Percentiles rank a stretch among this genome's conserved stretches.
Evolutionary conservation across 2,329 filamentous ascomycete species (phyloP).

Genomic region (Penicillium sp.): DNA sequence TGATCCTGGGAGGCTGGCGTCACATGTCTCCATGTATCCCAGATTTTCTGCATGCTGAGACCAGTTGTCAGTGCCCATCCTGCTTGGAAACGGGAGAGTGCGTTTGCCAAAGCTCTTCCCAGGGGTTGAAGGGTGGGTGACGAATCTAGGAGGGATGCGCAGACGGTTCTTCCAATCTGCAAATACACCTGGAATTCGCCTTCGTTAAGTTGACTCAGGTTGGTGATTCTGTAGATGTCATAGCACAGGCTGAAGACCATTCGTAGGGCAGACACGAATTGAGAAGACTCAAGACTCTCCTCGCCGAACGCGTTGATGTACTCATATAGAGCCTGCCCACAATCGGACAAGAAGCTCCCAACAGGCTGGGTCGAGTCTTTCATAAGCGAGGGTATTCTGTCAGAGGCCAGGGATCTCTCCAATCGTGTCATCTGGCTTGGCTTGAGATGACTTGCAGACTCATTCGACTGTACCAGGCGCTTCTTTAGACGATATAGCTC

Average conservation of each 20-base stretch:
- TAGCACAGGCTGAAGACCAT: conserved; percentile 42
- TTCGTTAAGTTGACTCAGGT: conserved; percentile 43
- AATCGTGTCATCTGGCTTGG: conserved; percentile 39
- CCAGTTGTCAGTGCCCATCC: conserved; percentile 70
- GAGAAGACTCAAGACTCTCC: conserved; percentile 19
- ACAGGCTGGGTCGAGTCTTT: conserved; percentile 40
- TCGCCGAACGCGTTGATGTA: conserved; percentile 28
- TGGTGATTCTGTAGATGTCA: conserved; percentile 43
- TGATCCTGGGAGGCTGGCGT: conserved; percentile 39
- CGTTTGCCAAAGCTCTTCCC: conserved; percentile 22
- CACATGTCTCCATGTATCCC: conserved; percentile 63
- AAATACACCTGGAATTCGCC: conserved; percentile 52
- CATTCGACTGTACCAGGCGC: conserved; percentile 26
- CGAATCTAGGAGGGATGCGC: conserved; percentile 28
- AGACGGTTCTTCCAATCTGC: conserved; percentile 33
- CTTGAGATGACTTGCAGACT: conserved; percentile 31
- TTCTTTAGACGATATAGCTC: conserved; percentile 33
- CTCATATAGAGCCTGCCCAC: conserved; percentile 32
- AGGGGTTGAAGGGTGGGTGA: conserved; percentile 24
- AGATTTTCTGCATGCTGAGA: conserved; percentile 71
- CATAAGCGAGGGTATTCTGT: conserved; percentile 35
- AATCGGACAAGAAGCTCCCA: conserved; percentile 33
- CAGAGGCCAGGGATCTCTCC: conserved; percentile 38
- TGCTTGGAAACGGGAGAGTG: conserved; percentile 55
- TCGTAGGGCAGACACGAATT: conserved; percentile 23